phyloP scores from a whole-genome alignment of 1,284 basidiomycete genomes.

The Tetrapyrgos nigripes region DNA sequence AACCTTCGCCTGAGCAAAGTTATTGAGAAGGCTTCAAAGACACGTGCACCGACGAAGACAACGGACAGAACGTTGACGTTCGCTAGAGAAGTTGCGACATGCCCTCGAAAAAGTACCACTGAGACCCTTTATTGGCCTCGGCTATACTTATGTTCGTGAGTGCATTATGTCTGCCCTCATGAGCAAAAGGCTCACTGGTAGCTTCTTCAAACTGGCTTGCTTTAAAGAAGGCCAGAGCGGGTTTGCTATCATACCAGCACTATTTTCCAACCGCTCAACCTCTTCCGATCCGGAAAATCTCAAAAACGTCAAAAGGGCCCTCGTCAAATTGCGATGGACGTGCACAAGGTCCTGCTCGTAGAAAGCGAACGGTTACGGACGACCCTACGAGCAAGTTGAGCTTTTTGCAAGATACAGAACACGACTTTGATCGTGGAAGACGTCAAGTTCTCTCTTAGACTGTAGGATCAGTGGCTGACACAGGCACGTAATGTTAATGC shows the following conservation, averaged over 20 bases:
- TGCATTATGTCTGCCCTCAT: too few species aligned
- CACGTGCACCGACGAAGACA: too few species aligned
- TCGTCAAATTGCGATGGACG: not conserved
- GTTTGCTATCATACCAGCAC: not conserved
- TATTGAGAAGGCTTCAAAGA: not conserved
- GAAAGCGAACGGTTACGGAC: conserved; percentile 39
- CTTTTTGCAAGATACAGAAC: conserved; percentile 5
- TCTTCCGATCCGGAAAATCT: not conserved
- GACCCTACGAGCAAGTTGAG: conserved; percentile 1
- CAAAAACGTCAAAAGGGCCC: not conserved
- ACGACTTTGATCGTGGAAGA: not conserved
- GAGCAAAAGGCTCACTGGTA: not conserved
- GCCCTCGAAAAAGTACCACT: too few species aligned
- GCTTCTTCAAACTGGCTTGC: conserved; percentile 18
- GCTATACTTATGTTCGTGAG: too few species aligned
- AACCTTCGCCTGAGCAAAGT: not conserved
- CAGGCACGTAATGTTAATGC: too few species aligned
- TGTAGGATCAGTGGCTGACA: too few species aligned
- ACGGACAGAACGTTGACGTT: too few species aligned
- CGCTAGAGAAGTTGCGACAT: too few species aligned
- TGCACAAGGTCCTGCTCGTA: conserved; percentile 27
- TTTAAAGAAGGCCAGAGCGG: conserved; percentile 12
- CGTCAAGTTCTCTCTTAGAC: too few species aligned
- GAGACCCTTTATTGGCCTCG: too few species aligned
- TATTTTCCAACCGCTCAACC: not conserved